These are phyloP conservation scores for Cladosporium sp. DNA, from an alignment of 2,329 filamentous ascomycete species.

Conservation along the genomic window DNA sequence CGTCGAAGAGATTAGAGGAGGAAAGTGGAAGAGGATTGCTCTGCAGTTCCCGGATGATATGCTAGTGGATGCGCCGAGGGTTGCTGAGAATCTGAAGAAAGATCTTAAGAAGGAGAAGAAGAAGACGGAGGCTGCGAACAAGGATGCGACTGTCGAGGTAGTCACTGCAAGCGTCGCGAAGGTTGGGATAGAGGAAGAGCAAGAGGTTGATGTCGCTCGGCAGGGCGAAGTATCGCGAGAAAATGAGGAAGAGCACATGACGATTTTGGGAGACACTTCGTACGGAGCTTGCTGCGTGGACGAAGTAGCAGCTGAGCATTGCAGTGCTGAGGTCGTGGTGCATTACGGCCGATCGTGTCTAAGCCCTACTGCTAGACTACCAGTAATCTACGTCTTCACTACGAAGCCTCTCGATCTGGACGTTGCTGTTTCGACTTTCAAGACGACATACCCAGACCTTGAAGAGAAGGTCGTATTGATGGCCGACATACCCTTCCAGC, in stretches of 20 bases:
- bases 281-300: slow-evolving; percentile 97
- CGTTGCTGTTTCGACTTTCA: slow-evolving; percentile 55
- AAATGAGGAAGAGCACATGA: slow-evolving; percentile 50
- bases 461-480: slow-evolving; percentile 66
- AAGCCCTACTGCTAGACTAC: slow-evolving; percentile 78
- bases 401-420: slow-evolving; percentile 60
- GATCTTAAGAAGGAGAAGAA: neutral
- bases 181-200: neutral
- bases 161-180: neutral
- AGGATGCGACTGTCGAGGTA: neutral
- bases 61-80: slow-evolving; percentile 76
- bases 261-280: slow-evolving; percentile 88
- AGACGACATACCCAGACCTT: slow-evolving; percentile 59
- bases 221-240: slow-evolving; percentile 5
- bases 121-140: neutral
- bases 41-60: slow-evolving; percentile 95
- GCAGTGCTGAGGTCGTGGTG: slow-evolving; percentile 81
- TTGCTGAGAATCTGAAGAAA: slow-evolving; percentile 57
- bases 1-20: slow-evolving; percentile 64
- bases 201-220: slow-evolving; percentile 5
- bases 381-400: slow-evolving; percentile 89
- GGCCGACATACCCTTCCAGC: slow-evolving; percentile 82
- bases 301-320: slow-evolving; percentile 91
- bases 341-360: slow-evolving; percentile 92
- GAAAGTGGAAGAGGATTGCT: slow-evolving; percentile 69